These are phyloP conservation scores for Hypoxylon crocopeplum DNA, from an alignment of 495 filamentous ascomycete genomes.

Conservation along the genomic window DNA sequence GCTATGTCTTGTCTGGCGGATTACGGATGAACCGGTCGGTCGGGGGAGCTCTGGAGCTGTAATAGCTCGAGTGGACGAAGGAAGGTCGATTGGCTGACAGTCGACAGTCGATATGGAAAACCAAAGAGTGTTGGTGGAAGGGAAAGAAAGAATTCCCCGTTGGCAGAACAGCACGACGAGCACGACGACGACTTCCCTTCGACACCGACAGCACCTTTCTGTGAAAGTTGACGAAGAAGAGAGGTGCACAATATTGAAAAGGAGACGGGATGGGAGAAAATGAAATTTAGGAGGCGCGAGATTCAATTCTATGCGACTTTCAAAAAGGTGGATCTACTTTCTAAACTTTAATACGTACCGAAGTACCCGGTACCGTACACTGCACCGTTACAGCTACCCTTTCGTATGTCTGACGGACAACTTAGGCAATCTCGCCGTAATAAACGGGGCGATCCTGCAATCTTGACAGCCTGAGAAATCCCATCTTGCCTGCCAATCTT, in stretches of 20 bases:
- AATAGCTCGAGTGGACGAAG: conserved; percentile 14
- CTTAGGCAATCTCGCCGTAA: too few relatives aligned
- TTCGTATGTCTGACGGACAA: too few relatives aligned
- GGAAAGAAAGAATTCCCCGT: conserved; percentile 22
- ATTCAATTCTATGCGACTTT: conserved; percentile 15
- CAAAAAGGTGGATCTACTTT: conserved; percentile 23
- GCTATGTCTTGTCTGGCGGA: conserved; percentile 8
- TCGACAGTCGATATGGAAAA: conserved; percentile 12
- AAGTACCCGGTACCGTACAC: conserved; percentile 10
- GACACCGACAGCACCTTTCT: conserved; percentile 19
- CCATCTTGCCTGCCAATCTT: not conserved
- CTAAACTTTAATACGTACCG: not conserved
- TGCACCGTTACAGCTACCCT: too few relatives aligned
- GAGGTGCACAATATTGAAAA: conserved; percentile 25
- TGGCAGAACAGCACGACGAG: conserved; percentile 1
- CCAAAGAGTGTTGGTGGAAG: conserved; percentile 19
- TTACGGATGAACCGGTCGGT: conserved; percentile 27
- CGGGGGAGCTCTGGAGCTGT: not conserved
- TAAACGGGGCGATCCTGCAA: too few relatives aligned
- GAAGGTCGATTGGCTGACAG: conserved; percentile 20
- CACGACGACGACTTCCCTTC: conserved; percentile 24
- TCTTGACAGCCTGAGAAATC: too few relatives aligned
- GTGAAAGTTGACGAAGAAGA: conserved; percentile 24
- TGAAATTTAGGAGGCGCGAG: conserved; percentile 30
- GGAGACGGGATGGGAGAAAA: conserved; percentile 20